Percentiles rank a stretch among this genome's conserved stretches.
Conservation (phyloP, 768 basidiomycete species). For the Macrolepiota fuliginosa region DNA sequence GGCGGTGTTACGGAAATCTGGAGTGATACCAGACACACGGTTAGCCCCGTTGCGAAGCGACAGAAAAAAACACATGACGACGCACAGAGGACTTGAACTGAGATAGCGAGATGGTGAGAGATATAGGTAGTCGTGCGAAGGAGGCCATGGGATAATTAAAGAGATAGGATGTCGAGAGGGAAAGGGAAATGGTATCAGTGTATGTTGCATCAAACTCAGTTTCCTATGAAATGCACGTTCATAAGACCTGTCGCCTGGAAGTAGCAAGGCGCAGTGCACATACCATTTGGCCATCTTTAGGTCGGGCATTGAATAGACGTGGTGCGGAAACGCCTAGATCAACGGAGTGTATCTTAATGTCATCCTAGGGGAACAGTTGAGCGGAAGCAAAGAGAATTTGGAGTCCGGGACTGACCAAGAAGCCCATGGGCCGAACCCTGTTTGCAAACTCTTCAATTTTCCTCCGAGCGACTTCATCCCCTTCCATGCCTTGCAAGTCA, state of each 20-base stretch:
- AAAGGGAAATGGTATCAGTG: conserved; percentile 79
- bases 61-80: conserved; percentile 11
- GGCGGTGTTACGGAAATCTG: conserved; percentile 70
- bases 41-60: conserved; percentile 9
- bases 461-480: conserved; percentile 79
- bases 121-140: conserved; percentile 81
- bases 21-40: not conserved
- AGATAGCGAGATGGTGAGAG: conserved; percentile 74
- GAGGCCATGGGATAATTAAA: conserved; percentile 84
- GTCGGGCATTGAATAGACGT: conserved; percentile 65
- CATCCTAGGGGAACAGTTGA: conserved; percentile 51
- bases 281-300: conserved; percentile 24
- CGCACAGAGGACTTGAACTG: conserved; percentile 68
- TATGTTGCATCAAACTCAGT: conserved; percentile 85
- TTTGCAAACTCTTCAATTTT: conserved; percentile 83
- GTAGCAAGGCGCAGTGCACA: conserved; percentile 14
- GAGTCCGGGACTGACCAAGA: conserved; percentile 49
- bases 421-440: conserved; percentile 62
- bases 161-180: conserved; percentile 76
- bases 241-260: not conserved
- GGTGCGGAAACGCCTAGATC: conserved; percentile 84
- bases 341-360: conserved; percentile 82
- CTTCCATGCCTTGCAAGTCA: conserved; percentile 65
- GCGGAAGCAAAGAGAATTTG: conserved; percentile 1
- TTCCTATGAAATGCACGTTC: conserved; percentile 47